phyloP scores from a whole-genome alignment of 805 yeast genomes.

The Metschnikowia chrysomelidarum region DNA sequence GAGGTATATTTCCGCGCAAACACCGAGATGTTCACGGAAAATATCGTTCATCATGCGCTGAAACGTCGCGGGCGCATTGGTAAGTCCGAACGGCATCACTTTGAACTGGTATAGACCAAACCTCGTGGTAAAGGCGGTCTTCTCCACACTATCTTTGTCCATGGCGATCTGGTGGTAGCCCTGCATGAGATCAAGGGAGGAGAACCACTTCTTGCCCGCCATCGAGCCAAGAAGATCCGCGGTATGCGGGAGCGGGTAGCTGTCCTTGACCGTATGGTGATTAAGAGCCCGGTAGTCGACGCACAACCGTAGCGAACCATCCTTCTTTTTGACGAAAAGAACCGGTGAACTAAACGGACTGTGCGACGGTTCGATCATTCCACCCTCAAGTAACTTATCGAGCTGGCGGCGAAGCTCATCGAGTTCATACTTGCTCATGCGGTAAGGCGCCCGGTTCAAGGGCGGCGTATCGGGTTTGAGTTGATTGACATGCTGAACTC shows the following conservation, averaged over 20 bases:
- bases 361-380: neutral
- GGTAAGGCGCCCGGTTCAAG: slow-evolving; percentile 1
- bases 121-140: slow-evolving; percentile 7
- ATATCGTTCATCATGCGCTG: slow-evolving; percentile 3
- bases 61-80: slow-evolving; percentile 7
- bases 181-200: slow-evolving; percentile 8
- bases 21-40: slow-evolving; percentile 1
- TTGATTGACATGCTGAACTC: slow-evolving; percentile 1
- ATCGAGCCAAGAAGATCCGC: slow-evolving; percentile 4
- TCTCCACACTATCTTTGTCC: slow-evolving; percentile 1
- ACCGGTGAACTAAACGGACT: slow-evolving; percentile 1
- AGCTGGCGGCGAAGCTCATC: slow-evolving; percentile 2
- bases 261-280: slow-evolving; percentile 3
- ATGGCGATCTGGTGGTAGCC: slow-evolving; percentile 9
- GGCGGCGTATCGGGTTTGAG: slow-evolving; percentile 3
- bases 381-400: neutral
- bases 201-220: slow-evolving; percentile 6
- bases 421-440: slow-evolving; percentile 4
- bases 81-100: slow-evolving; percentile 8
- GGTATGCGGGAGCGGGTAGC: slow-evolving; percentile 3
- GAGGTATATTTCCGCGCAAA: slow-evolving; percentile 2
- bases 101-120: slow-evolving; percentile 7
- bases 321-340: neutral
- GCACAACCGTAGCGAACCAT: neutral
- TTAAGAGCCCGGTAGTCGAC: slow-evolving; percentile 1